Base-by-base conservation (phyloP, 257 asterid species). In the Solanum stenotomum region DNA sequence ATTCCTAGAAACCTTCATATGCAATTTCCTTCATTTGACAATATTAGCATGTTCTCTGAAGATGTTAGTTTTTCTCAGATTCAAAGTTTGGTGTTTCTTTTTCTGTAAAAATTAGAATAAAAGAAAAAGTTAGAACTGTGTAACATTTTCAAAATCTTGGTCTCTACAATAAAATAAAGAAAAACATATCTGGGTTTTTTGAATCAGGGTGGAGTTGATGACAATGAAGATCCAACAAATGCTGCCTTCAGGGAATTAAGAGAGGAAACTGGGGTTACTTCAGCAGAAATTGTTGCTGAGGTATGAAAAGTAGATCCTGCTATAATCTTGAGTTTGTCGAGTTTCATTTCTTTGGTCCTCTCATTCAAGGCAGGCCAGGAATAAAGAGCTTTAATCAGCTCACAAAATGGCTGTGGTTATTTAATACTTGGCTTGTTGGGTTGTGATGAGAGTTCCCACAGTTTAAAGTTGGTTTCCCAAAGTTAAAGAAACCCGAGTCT, bases 231-330 rank as follows among this genome's bases (percentile, higher is more conserved):
- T 91, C 95, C 98, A 76, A 94, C 95, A 91, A 90, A 89, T 88
- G 98, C 99, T 86, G 99, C 96, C 86, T 89, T 93, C 84, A 90
- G 99, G 91, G 99, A 96, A 90, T 83, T 95, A 89, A 91, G 96
- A 91, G 99, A 96, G 92, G 99, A 96, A 93, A 95, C 99, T 14
- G 99, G 99, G 85, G 96, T 96, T 88, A 94, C 94, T 63, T 93
- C 98, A 78, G 98, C 99, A 65, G 96, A 94, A 85, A 90, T 95
- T 87, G 46, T 95, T 67, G 96, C 98, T 12, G 98, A 95, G 98
- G 99, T 95, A 90, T 85, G 84, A 44, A 23, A 78, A 81, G 65
- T 85, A 68, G 77, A 85, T 83, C 37, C 79, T 25, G 40, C 31
- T 91, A 14, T 81, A 34, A 22, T 33, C 72, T 44, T 77, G 37